Evolutionary conservation across 805 yeast species (phyloP), one percentile per base, ranked within the genome.

Genomic region (Sporopachydermia lactativora): DNA sequence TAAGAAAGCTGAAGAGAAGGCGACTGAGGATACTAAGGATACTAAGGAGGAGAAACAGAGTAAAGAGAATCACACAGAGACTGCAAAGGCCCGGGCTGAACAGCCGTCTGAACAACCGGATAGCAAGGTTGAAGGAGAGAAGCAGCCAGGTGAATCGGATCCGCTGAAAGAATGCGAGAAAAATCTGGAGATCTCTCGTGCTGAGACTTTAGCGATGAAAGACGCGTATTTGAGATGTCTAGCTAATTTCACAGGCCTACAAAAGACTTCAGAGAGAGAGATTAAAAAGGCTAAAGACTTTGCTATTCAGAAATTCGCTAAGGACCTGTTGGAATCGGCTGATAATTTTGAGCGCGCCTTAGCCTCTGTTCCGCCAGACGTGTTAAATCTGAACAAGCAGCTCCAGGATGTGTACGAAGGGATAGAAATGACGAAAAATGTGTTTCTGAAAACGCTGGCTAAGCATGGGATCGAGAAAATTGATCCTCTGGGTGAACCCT

Each of bases 211-310:
- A 17, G 84, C 81, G 50, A 65, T 81, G 64, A 86, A 84, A 60
- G 94, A 85, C 59, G 75, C 78, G 51, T 78, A 81, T 55, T 69
- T 84, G 43, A 75, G 94, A 50, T 71, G 94, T 17, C 71, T 85
- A 43, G 95, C 96, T 17, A 96, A 86, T 60, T 88, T 85, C 77
- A 77, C 95, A 53, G 85, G 83, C 62, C 68, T 86, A 52, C 96
- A 86, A 66, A 89, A 82, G 56, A 77, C 89, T 40, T 84, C 96
- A 45, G 81, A 82, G 63, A 73, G 82, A 51, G 96, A 88, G 58
- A 67, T 82, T 42, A 80, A 81, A 62, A 82, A 82, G 64, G 85
- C 95, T 41, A 79, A 70, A 56, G 95, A 84, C 55, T 86, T 78
- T 64, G 96, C 96, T 0, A 67, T 88, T 48, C 94, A 86, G 61